phyloP scores from a whole-genome alignment of 495 filamentous ascomycete species.

The Penicillium verhagenii region DNA sequence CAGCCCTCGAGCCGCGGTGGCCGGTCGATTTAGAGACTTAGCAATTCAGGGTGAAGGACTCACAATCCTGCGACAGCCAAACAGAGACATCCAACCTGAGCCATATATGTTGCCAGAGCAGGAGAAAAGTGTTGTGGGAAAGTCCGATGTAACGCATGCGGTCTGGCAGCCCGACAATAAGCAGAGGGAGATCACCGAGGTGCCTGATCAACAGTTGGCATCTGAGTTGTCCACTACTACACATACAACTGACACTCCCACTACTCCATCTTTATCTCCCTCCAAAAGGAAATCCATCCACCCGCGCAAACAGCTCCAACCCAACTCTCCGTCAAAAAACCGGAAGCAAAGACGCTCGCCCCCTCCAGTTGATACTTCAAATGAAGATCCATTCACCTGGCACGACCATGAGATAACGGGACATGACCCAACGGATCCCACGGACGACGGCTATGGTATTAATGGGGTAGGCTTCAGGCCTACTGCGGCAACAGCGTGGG shows the following conservation, averaged over 20 bases:
- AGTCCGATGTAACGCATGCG: conserved; percentile 21
- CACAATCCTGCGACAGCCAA: conserved; percentile 25
- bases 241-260: background rate
- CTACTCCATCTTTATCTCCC: conserved; percentile 8
- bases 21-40: conserved; percentile 61
- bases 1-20: conserved; percentile 65
- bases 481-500: conserved; percentile 78
- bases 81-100: conserved; percentile 11
- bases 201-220: conserved; percentile 1
- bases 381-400: conserved; percentile 65
- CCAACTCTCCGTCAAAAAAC: conserved; percentile 23
- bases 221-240: background rate
- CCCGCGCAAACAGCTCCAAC: conserved; percentile 27
- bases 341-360: conserved; percentile 40
- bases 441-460: conserved; percentile 76
- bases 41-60: conserved; percentile 50
- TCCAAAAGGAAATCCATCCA: conserved; percentile 20
- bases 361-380: conserved; percentile 43
- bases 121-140: conserved; percentile 11
- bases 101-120: conserved; percentile 4
- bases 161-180: conserved; percentile 10
- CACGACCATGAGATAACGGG: conserved; percentile 82
- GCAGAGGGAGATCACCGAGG: conserved; percentile 2
- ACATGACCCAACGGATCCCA: conserved; percentile 69
- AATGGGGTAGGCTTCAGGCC: conserved; percentile 92